phyloP scores from a whole-genome alignment of 2,329 filamentous ascomycete species.

The Leptodontidium sp. region DNA sequence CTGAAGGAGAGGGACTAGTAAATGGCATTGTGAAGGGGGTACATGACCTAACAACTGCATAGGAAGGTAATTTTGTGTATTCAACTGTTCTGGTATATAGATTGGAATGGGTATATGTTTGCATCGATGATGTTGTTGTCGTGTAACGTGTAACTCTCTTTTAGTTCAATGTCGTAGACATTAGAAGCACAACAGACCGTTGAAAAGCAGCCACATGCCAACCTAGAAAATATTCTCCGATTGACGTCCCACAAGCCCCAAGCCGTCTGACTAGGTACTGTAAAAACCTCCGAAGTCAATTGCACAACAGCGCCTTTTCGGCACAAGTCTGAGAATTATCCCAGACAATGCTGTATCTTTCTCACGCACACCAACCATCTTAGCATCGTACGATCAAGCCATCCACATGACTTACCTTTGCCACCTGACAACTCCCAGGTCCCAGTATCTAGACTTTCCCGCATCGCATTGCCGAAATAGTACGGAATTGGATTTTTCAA shows the following conservation, averaged over 20 bases:
- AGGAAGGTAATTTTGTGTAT: constrained; percentile 11
- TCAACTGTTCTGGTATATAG: constrained; percentile 18
- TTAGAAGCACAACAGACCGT: constrained; percentile 3
- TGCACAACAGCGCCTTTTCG: constrained; percentile 5
- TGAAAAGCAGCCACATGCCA: constrained; percentile 7
- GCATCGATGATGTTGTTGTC: neutral
- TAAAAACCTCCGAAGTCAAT: neutral
- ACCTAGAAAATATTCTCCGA: neutral
- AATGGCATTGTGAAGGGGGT: constrained; percentile 43
- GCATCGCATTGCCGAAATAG: neutral
- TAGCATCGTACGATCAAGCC: neutral
- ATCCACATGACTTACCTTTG: neutral
- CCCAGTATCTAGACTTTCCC: neutral
- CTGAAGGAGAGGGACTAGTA: constrained; percentile 46
- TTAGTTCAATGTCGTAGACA: neutral
- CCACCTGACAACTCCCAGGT: neutral
- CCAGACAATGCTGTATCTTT: neutral
- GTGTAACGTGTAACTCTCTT: constrained; percentile 6
- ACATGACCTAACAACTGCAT: constrained; percentile 37
- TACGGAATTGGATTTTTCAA: neutral
- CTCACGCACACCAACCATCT: neutral
- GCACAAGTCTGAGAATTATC: neutral
- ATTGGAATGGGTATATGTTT: neutral
- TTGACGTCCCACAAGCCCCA: neutral
- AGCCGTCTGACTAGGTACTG: neutral